These are phyloP conservation scores for Corniculantispora saksenae DNA, from an alignment of 2,329 filamentous ascomycete genomes.

Conservation along the genomic window DNA sequence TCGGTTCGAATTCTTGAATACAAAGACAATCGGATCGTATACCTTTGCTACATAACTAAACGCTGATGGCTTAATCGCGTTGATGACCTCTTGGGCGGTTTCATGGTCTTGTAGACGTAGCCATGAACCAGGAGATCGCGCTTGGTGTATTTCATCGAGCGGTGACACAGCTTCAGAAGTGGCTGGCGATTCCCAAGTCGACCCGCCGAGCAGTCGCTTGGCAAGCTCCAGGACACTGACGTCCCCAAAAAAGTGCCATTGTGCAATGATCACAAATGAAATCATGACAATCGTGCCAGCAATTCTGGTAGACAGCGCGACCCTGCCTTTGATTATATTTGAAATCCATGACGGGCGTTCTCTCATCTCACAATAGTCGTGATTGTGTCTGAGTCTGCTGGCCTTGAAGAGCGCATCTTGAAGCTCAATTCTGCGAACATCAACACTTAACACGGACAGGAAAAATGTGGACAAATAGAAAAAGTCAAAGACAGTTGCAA, in stretches of 20 bases:
- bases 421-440: slow-evolving; percentile 74
- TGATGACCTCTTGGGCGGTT: slow-evolving; percentile 74
- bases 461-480: slow-evolving; percentile 81
- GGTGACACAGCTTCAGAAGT: slow-evolving; percentile 31
- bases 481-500: slow-evolving; percentile 75
- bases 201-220: slow-evolving; percentile 27
- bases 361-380: slow-evolving; percentile 27
- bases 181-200: background rate
- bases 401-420: slow-evolving; percentile 68
- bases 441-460: slow-evolving; percentile 74
- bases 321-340: slow-evolving; percentile 62
- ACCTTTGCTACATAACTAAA: slow-evolving; percentile 74
- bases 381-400: slow-evolving; percentile 43
- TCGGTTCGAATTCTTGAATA: slow-evolving; percentile 68
- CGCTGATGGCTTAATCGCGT: slow-evolving; percentile 70
- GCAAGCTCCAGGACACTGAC: slow-evolving; percentile 43
- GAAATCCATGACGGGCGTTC: slow-evolving; percentile 52
- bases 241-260: slow-evolving; percentile 75
- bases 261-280: slow-evolving; percentile 70
- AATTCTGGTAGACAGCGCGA: slow-evolving; percentile 70
- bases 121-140: slow-evolving; percentile 75
- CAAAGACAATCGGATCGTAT: slow-evolving; percentile 73
- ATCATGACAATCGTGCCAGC: slow-evolving; percentile 74
- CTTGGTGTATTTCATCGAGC: slow-evolving; percentile 68
- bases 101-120: slow-evolving; percentile 76